These are phyloP conservation scores for Chaetomium fimeti DNA, from an alignment of 495 filamentous ascomycete genomes.

Conservation along the genomic window DNA sequence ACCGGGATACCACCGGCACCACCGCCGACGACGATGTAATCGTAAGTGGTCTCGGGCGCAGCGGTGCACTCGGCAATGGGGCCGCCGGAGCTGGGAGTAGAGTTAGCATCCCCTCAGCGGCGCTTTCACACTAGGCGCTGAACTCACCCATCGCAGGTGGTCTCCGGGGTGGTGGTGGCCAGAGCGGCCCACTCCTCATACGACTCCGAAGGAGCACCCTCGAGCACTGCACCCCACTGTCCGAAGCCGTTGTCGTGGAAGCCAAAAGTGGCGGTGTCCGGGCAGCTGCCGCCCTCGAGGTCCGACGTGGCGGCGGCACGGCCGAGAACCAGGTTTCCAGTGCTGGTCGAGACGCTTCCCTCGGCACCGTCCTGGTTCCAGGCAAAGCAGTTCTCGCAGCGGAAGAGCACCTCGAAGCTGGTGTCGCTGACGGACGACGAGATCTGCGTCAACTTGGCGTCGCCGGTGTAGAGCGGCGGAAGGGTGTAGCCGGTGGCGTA, in stretches of 20 bases:
- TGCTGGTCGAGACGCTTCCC: constrained; percentile 30
- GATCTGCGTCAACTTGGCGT: constrained; percentile 57
- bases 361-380: constrained; percentile 45
- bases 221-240: constrained; percentile 45
- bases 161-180: constrained; percentile 38
- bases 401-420: constrained; percentile 58
- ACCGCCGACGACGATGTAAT: constrained; percentile 66
- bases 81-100: constrained; percentile 12
- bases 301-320: constrained; percentile 31
- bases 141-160: constrained; percentile 42
- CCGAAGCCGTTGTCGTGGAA: constrained; percentile 42
- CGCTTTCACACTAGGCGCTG: not conserved
- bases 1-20: constrained; percentile 64
- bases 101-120: not conserved
- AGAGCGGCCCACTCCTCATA: constrained; percentile 53
- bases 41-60: constrained; percentile 53
- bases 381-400: constrained; percentile 60
- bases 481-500: constrained; percentile 57
- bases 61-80: constrained; percentile 32
- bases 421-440: constrained; percentile 54
- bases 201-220: constrained; percentile 42
- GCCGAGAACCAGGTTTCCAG: constrained; percentile 30
- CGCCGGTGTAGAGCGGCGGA: constrained; percentile 58
- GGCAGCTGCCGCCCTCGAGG: constrained; percentile 32
- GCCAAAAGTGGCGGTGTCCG: constrained; percentile 36